Conservation (phyloP, 228 moss, liverwort and hornwort species). For the Sphagnum magellanicum region DNA sequence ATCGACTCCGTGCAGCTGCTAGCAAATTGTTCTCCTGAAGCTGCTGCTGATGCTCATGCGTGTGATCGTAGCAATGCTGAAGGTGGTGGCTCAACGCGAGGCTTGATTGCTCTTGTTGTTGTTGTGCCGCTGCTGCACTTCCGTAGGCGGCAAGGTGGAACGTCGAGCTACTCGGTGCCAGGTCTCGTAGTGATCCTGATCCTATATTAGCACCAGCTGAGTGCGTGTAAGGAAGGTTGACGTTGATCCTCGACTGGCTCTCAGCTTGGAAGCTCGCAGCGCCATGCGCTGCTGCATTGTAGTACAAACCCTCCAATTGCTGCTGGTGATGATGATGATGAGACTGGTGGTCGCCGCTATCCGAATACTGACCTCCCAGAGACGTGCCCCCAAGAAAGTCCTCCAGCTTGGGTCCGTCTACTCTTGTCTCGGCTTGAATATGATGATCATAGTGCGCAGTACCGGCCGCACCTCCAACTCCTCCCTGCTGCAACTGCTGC, state of each 20-base stretch:
- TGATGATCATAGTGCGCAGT: slow-evolving; percentile 68
- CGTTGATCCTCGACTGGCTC: slow-evolving; percentile 56
- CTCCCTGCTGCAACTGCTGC: slow-evolving; percentile 22
- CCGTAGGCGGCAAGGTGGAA: slow-evolving; percentile 58
- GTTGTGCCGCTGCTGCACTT: slow-evolving; percentile 16
- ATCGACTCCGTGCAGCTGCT: slow-evolving; percentile 33
- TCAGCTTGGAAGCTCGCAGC: slow-evolving; percentile 20
- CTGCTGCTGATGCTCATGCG: slow-evolving; percentile 37
- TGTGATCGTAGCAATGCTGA: slow-evolving; percentile 31
- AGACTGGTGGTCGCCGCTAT: slow-evolving; percentile 67
- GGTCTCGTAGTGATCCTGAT: slow-evolving; percentile 49
- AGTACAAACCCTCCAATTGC: slow-evolving; percentile 28
- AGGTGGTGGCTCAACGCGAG: slow-evolving; percentile 5
- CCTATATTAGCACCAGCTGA: slow-evolving; percentile 18
- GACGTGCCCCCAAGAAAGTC: slow-evolving; percentile 97
- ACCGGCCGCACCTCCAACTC: too few relatives aligned
- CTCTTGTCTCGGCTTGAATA: slow-evolving; percentile 34
- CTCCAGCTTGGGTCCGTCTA: slow-evolving; percentile 94
- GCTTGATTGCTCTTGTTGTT: slow-evolving; percentile 8
- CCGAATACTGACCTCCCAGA: slow-evolving; percentile 86
- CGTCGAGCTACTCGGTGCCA: slow-evolving; percentile 51
- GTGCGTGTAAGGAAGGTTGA: slow-evolving; percentile 60
- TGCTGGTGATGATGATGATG: not conserved
- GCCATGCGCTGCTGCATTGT: slow-evolving; percentile 16
- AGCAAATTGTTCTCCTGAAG: slow-evolving; percentile 57